These are phyloP conservation scores for Westerdykella sp. DNA, from an alignment of 2,329 filamentous ascomycete genomes.

Conservation along the genomic window DNA sequence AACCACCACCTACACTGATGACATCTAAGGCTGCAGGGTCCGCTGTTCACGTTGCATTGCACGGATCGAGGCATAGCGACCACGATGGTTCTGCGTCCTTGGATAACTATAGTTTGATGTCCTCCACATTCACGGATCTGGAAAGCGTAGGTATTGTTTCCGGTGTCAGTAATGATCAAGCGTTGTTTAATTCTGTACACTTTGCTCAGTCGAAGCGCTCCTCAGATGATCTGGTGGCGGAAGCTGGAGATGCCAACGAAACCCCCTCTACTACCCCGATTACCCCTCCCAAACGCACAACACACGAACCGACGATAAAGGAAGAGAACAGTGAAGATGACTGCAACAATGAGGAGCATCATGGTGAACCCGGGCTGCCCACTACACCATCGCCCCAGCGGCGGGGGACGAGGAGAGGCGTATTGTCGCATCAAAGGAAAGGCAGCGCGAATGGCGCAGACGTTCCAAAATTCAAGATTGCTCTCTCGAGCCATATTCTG, in stretches of 20 bases:
- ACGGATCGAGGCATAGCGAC: neutral
- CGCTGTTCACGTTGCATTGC: constrained; percentile 10
- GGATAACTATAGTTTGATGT: constrained; percentile 30
- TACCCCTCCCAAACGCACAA: too few species aligned
- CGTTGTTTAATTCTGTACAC: constrained; percentile 10
- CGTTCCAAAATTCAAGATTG: too few species aligned
- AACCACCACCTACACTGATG: constrained; percentile 9
- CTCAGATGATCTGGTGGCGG: constrained; percentile 30
- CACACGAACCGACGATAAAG: too few species aligned
- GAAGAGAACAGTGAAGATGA: too few species aligned
- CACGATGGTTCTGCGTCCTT: neutral
- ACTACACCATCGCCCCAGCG: too few species aligned
- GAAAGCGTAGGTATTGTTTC: constrained; percentile 6
- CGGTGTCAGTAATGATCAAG: constrained; percentile 5
- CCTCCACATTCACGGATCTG: constrained; percentile 19
- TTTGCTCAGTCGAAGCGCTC: constrained; percentile 32
- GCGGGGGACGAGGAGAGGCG: too few species aligned
- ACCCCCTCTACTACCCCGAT: constrained; percentile 17
- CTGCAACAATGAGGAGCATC: too few species aligned
- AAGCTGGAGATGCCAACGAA: constrained; percentile 17
- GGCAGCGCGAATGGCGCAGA: too few species aligned
- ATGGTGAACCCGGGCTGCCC: too few species aligned
- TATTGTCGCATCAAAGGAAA: too few species aligned
- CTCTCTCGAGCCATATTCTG: too few species aligned
- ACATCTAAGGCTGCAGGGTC: constrained; percentile 11